Conservation (phyloP, 331 rosid genomes). For the Acacia concinna region DNA sequence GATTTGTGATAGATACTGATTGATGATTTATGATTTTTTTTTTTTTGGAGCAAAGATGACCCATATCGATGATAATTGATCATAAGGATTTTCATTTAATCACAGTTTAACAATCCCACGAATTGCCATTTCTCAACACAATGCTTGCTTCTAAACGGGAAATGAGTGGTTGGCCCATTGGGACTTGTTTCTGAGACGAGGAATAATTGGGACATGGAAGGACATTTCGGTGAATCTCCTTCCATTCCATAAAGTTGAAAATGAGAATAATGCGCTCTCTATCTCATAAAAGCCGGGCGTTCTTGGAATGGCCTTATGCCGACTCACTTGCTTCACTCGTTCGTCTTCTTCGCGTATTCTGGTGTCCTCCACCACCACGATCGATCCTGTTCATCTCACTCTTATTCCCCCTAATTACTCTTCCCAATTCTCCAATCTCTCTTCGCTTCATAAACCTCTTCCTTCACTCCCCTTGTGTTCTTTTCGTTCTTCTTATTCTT, state of each 20-base stretch:
- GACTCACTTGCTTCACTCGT: slow-evolving; percentile 30
- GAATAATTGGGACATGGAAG: no score
- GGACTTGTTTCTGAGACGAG: no score
- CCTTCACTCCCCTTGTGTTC: slow-evolving; percentile 21
- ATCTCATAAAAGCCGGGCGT: neutral
- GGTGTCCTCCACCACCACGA: neutral
- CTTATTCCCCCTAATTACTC: slow-evolving; percentile 36
- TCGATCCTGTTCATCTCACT: slow-evolving; percentile 2
- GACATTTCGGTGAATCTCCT: neutral
- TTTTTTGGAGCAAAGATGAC: no score
- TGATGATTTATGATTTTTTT: no score
- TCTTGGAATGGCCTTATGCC: slow-evolving; percentile 60
- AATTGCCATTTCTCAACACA: no score
- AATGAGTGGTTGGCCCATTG: no score
- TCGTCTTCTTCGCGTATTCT: slow-evolving; percentile 7
- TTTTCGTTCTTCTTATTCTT: slow-evolving; percentile 11
- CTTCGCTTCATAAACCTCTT: slow-evolving; percentile 17
- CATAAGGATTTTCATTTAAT: no score
- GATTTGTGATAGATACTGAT: no score
- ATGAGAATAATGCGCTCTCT: neutral
- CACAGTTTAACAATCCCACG: no score
- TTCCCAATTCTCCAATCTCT: slow-evolving; percentile 21
- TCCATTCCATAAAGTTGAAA: no score
- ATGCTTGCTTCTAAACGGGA: no score
- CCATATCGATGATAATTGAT: no score